Evolutionary conservation across 306 rosid species (phyloP), one percentile per base, ranked within the genome.

Genomic region (Prunus salicina): DNA sequence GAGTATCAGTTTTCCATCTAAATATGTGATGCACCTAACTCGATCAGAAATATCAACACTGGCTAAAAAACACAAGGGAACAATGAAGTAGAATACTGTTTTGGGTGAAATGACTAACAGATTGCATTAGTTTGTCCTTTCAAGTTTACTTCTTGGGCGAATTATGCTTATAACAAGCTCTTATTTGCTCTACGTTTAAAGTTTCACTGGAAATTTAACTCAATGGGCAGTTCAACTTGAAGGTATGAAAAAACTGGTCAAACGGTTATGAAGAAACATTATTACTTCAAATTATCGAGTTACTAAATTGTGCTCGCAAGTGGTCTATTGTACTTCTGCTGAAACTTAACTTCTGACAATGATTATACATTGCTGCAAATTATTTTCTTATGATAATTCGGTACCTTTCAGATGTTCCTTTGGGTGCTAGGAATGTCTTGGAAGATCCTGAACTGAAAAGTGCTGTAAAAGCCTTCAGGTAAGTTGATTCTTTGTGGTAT

Each of bases 381-480:
- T 10, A 20, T 64, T 28, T 69, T 76, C 72, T 67, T 67, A 24
- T 5, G 16, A 13, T 71, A 30, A 63, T 30, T 32, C 18, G 60
- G 73, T 25, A 38, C 56, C 8, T 80, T 84, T 81, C 90, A 94
- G 98, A 88, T 85, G 93, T 86, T 80, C 97, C 98, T 72, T 28
- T 94, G 79, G 76, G 95, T 24, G 87, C 95, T 78, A 89, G 98
- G 82, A 92, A 92, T 80, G 92, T 94, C 81, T 84, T 92, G 91
- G 96, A 89, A 82, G 76, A 94, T 69, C 84, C 86, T 27, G 97
- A 92, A 73, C 89, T 94, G 82, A 91, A 92, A 92, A 82, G 25
- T 87, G 97, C 96, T 52, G 97, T 94, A 60, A 94, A 91, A 83
- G 79, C 93, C 71, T 88, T 84, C 85, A 91, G 98, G 97, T 91